phyloP scores from a whole-genome alignment of 2,329 filamentous ascomycete genomes.

The Xylariales sp. region DNA sequence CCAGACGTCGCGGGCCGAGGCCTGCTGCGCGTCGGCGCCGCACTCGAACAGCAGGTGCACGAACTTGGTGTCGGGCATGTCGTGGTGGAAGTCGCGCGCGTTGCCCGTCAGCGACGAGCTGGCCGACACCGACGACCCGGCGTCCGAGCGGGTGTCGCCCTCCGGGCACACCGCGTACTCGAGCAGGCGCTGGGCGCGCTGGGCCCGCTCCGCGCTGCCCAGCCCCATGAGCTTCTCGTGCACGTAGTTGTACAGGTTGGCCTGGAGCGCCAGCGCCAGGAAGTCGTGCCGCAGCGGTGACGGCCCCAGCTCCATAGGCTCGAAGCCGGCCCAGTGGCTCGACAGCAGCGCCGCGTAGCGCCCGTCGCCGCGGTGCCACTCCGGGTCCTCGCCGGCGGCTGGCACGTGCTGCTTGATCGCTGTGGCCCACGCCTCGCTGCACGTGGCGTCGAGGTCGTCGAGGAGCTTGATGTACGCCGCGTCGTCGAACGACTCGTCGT shows the following conservation, averaged over 20 bases:
- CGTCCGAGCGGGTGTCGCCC: not conserved
- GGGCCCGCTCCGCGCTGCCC: not conserved
- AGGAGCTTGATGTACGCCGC: slow-evolving; percentile 2
- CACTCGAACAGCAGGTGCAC: slow-evolving; percentile 1
- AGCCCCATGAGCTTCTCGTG: slow-evolving; percentile 1
- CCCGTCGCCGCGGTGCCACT: not conserved
- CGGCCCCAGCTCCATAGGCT: slow-evolving; percentile 6
- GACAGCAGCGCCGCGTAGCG: not conserved
- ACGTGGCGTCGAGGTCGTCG: slow-evolving; percentile 3
- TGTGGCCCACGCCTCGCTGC: not conserved
- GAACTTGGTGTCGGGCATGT: slow-evolving; percentile 4
- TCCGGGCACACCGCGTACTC: slow-evolving; percentile 5
- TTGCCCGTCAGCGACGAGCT: slow-evolving; percentile 6
- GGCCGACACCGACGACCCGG: slow-evolving; percentile 2
- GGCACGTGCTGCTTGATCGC: not conserved
- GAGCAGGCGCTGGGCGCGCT: slow-evolving; percentile 1
- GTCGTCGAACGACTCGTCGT: slow-evolving; percentile 4
- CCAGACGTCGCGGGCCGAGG: not conserved
- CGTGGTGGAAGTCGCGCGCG: slow-evolving; percentile 6
- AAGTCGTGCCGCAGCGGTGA: slow-evolving; percentile 1
- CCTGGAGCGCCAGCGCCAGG: slow-evolving; percentile 2
- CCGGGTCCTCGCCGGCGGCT: not conserved
- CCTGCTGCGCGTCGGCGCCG: not conserved
- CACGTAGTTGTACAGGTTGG: slow-evolving; percentile 3
- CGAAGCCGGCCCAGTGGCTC: slow-evolving; percentile 4